phyloP scores from a whole-genome alignment of 1,284 basidiomycete species.

The Rhodotorula glutinis region DNA sequence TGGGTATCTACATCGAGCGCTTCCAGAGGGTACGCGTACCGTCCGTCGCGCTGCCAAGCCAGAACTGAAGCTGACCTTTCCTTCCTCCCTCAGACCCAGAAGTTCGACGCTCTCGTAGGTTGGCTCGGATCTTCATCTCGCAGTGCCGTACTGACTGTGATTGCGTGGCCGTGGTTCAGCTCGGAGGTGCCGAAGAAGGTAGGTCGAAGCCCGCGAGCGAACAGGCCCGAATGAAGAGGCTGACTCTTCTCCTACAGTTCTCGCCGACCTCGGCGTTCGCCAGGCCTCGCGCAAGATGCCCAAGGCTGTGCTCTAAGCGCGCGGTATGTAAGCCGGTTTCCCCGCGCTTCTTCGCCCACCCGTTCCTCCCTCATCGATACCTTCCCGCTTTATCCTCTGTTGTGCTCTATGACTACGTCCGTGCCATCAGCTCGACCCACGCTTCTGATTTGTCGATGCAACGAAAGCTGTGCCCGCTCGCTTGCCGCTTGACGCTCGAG shows the following conservation, averaged over 20 bases:
- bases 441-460: too few relatives aligned
- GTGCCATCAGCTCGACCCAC: too few relatives aligned
- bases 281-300: constrained; percentile 42
- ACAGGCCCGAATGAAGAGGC: not conserved
- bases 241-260: constrained; percentile 12
- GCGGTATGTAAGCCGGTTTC: too few relatives aligned
- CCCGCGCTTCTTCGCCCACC: not conserved
- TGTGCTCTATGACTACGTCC: not conserved
- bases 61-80: not conserved
- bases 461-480: too few relatives aligned
- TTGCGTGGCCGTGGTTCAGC: not conserved
- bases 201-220: not conserved
- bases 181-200: constrained; percentile 25
- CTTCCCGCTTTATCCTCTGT: not conserved
- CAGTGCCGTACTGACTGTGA: not conserved
- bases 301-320: constrained; percentile 37
- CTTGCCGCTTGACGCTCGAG: too few relatives aligned
- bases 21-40: constrained; percentile 2
- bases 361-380: not conserved
- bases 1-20: constrained; percentile 17
- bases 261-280: constrained; percentile 40
- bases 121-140: too few relatives aligned
- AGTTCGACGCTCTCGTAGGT: constrained; percentile 34
- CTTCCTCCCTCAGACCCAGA: constrained; percentile 14
- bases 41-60: too few relatives aligned